Evolutionary conservation across 2,329 filamentous ascomycete genomes (phyloP).

Genomic region (Cordyceps tenuipes): DNA sequence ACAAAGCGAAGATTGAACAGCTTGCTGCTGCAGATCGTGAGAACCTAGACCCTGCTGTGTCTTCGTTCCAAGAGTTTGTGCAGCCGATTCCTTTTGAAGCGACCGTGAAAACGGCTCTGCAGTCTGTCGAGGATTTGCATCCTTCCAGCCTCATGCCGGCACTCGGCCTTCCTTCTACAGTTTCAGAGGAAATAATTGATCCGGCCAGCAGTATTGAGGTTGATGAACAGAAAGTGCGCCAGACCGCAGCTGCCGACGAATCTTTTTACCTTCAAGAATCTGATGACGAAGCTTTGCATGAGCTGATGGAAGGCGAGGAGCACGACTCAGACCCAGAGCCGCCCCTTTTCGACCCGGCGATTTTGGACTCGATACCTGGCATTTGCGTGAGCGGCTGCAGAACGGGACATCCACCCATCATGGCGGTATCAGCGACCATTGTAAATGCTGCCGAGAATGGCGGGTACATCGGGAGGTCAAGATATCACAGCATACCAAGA

Average conservation of each 20-base stretch:
- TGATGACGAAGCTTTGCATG: constrained; percentile 39
- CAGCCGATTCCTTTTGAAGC: constrained; percentile 43
- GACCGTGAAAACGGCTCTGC: constrained; percentile 63
- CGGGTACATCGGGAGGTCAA: constrained; percentile 22
- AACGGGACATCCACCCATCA: constrained; percentile 26
- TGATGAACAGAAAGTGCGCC: constrained; percentile 52
- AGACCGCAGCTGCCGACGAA: constrained; percentile 38
- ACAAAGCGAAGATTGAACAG: constrained; percentile 52
- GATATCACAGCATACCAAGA: constrained; percentile 8
- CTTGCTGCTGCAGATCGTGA: constrained; percentile 57
- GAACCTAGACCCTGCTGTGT: constrained; percentile 27
- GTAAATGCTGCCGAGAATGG: constrained; percentile 33
- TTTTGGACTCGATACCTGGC: constrained; percentile 22
- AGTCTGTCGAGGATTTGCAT: constrained; percentile 84
- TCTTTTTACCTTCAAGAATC: constrained; percentile 42
- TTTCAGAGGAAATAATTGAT: constrained; percentile 17
- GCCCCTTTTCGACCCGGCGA: neutral
- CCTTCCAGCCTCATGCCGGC: constrained; percentile 52
- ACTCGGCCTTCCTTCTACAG: constrained; percentile 31
- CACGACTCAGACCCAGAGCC: constrained; percentile 3
- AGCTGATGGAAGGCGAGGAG: constrained; percentile 16
- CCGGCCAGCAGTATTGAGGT: constrained; percentile 47
- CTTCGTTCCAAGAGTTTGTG: constrained; percentile 61
- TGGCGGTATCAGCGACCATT: constrained; percentile 31
- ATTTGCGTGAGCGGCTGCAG: constrained; percentile 35